phyloP scores from a whole-genome alignment of 148 eudicot species.

The Tetragonia tetragonoides region DNA sequence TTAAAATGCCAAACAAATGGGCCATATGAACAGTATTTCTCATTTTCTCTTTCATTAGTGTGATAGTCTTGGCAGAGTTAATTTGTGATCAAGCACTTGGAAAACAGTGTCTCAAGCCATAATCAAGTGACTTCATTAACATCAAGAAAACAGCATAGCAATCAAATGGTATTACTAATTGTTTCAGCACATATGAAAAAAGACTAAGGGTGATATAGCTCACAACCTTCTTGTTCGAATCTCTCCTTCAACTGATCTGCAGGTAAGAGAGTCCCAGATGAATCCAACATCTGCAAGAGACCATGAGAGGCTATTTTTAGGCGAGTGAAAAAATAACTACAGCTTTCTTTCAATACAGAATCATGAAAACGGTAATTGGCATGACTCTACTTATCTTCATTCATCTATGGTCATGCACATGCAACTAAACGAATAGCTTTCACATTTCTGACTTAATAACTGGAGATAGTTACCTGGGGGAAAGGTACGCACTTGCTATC shows the following conservation, averaged over 20 bases:
- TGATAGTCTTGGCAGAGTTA: background rate
- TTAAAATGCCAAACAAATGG: background rate
- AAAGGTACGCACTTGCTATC: conserved; percentile 96
- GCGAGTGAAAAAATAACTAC: background rate
- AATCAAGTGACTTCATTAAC: background rate
- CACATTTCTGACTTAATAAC: background rate
- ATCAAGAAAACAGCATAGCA: background rate
- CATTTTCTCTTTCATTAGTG: background rate
- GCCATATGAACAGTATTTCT: background rate
- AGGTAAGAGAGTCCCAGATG: conserved; percentile 69
- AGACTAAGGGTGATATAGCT: background rate
- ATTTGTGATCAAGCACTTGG: background rate
- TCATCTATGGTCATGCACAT: background rate
- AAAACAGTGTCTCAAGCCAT: conserved; percentile 6
- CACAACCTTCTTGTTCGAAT: conserved; percentile 72
- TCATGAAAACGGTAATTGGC: background rate
- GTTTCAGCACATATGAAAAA: background rate
- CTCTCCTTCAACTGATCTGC: conserved; percentile 66
- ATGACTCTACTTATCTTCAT: background rate
- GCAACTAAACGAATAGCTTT: background rate
- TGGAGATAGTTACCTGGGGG: conserved; percentile 44
- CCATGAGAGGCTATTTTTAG: background rate
- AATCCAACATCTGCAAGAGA: conserved; percentile 67
- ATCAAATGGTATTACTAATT: background rate
- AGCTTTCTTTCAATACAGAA: background rate